Percentiles rank a stretch among this genome's conserved stretches.
Conservation (phyloP, 2,329 filamentous ascomycete species). For the Neonectria coccinea region DNA sequence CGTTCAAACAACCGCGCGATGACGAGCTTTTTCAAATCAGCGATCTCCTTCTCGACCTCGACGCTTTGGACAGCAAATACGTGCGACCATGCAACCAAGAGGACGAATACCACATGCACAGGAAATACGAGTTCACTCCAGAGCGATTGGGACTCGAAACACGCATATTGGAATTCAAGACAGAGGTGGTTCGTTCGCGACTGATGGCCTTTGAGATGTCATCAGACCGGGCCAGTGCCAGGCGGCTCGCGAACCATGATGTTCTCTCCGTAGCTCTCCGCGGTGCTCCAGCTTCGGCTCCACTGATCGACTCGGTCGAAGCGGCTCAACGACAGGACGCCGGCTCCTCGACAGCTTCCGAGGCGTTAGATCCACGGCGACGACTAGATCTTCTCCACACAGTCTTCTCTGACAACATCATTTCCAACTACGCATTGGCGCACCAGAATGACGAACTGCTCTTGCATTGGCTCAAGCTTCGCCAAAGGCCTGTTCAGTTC, state of each 20-base stretch:
- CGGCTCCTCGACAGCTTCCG: slow-evolving; percentile 19
- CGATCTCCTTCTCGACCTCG: slow-evolving; percentile 63
- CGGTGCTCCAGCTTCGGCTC: slow-evolving; percentile 33
- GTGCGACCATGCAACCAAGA: slow-evolving; percentile 56
- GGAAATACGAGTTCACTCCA: slow-evolving; percentile 46
- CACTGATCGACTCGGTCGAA: slow-evolving; percentile 29
- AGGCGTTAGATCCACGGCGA: slow-evolving; percentile 17
- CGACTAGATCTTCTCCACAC: slow-evolving; percentile 33
- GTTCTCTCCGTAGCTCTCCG: slow-evolving; percentile 56
- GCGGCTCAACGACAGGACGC: slow-evolving; percentile 24
- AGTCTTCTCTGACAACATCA: slow-evolving; percentile 38
- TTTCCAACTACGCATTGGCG: slow-evolving; percentile 25
- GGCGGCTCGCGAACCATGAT: slow-evolving; percentile 58
- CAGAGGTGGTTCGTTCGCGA: slow-evolving; percentile 44
- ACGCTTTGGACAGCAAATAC: slow-evolving; percentile 57
- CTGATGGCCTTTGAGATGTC: slow-evolving; percentile 42
- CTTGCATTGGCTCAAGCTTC: slow-evolving; percentile 52
- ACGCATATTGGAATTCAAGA: slow-evolving; percentile 48
- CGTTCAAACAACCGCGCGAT: slow-evolving; percentile 28
- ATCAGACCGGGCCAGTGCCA: slow-evolving; percentile 45
- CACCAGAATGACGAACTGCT: slow-evolving; percentile 47
- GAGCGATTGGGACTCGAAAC: slow-evolving; percentile 39
- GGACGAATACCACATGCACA: slow-evolving; percentile 50
- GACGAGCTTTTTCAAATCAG: slow-evolving; percentile 56
- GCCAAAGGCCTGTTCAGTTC: slow-evolving; percentile 35